Evolutionary conservation across 352 stramenopile species (phyloP).

Genomic region (Phytophthora cajani): DNA sequence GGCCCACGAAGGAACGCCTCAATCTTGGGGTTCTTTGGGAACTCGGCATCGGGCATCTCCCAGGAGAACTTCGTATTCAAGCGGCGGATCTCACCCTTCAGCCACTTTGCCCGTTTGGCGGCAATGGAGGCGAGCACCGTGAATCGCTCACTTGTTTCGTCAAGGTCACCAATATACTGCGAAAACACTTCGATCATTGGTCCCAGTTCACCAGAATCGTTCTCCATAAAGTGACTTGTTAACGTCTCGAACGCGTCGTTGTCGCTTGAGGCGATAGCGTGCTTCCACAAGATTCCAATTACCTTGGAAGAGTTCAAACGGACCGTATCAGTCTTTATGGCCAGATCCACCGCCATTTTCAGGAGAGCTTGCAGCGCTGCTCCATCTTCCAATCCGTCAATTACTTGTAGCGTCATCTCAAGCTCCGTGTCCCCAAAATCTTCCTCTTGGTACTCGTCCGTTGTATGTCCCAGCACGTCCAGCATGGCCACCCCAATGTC

Average conservation of each 20-base stretch:
- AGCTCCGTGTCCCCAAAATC: neutral
- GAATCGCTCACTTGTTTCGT: neutral
- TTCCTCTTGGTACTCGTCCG: neutral
- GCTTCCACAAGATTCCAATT: slow-evolving; percentile 13
- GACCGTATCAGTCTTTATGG: neutral
- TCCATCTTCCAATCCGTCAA: slow-evolving; percentile 9
- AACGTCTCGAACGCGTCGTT: neutral
- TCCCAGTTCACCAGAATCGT: neutral
- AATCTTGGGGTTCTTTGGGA: neutral
- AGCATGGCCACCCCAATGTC: slow-evolving; percentile 5
- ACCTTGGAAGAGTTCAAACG: neutral
- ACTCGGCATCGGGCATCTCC: slow-evolving; percentile 12
- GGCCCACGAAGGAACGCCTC: slow-evolving; percentile 21
- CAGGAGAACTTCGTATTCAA: slow-evolving; percentile 11
- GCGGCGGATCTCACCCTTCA: slow-evolving; percentile 2
- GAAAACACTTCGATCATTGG: slow-evolving; percentile 2
- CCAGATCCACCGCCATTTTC: neutral
- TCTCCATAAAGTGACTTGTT: neutral
- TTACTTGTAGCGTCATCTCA: slow-evolving; percentile 20
- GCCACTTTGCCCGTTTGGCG: neutral
- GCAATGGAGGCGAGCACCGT: neutral
- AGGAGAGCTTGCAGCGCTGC: slow-evolving; percentile 1
- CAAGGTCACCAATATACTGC: slow-evolving; percentile 2
- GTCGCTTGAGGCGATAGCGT: neutral
- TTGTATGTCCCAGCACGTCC: slow-evolving; percentile 6